These are phyloP conservation scores for Mycena citricolor DNA, from an alignment of 1,284 basidiomycete species.

Conservation along the genomic window DNA sequence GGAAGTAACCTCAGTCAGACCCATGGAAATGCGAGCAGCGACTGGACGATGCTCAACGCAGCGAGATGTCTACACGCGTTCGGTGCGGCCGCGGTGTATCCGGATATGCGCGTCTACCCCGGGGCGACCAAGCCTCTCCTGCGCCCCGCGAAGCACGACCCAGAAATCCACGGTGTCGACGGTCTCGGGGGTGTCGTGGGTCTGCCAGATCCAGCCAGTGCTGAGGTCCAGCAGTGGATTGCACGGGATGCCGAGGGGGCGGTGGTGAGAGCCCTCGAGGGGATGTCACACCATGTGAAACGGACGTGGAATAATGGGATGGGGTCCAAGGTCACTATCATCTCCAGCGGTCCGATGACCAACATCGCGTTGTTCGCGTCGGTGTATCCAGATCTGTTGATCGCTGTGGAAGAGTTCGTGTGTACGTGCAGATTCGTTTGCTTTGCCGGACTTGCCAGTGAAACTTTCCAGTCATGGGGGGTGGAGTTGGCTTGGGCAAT, in stretches of 20 bases:
- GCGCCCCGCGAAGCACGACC: slow-evolving; percentile 49
- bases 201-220: slow-evolving; percentile 49
- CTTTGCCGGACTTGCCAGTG: background rate
- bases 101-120: slow-evolving; percentile 58
- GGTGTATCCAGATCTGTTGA: slow-evolving; percentile 69
- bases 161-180: slow-evolving; percentile 78
- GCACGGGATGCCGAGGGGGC: slow-evolving; percentile 40
- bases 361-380: slow-evolving; percentile 78
- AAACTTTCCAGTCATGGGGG: slow-evolving; percentile 66
- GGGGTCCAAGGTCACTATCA: slow-evolving; percentile 59
- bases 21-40: slow-evolving; percentile 71
- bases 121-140: slow-evolving; percentile 70
- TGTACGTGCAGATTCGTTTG: slow-evolving; percentile 31
- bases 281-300: slow-evolving; percentile 58
- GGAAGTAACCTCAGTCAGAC: slow-evolving; percentile 44
- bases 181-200: slow-evolving; percentile 82
- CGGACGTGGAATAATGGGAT: slow-evolving; percentile 52
- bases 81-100: slow-evolving; percentile 40
- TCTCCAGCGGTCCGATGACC: slow-evolving; percentile 83
- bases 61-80: slow-evolving; percentile 73
- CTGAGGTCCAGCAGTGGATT: slow-evolving; percentile 49
- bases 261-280: slow-evolving; percentile 57
- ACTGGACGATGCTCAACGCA: slow-evolving; percentile 69
- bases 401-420: slow-evolving; percentile 71
- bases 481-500: slow-evolving; percentile 80